Evolutionary conservation across 306 rosid species (phyloP).

Genomic region (Cicer chorassanicum): DNA sequence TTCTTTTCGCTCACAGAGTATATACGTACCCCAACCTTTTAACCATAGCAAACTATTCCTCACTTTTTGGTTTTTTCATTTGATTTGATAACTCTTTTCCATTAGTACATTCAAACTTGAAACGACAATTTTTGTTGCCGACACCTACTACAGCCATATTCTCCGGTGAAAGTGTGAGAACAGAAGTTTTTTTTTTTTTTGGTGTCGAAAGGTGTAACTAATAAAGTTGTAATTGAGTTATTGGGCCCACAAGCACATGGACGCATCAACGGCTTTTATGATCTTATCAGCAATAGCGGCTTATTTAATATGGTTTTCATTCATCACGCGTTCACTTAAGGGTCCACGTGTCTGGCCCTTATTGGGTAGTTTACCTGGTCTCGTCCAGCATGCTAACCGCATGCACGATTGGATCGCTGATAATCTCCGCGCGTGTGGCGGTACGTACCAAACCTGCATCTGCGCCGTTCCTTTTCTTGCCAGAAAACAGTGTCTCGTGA

Average conservation of each 20-base stretch:
- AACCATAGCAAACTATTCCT: no score
- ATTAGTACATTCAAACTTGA: not conserved
- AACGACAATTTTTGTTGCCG: not conserved
- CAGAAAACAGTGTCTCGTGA: conserved; percentile 69
- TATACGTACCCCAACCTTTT: no score
- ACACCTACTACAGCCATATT: not conserved
- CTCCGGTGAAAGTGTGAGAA: not conserved
- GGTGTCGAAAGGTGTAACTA: not conserved
- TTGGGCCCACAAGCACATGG: conserved; percentile 60
- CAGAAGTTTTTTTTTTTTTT: not conserved
- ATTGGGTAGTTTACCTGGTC: conserved; percentile 82
- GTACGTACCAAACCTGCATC: conserved; percentile 92
- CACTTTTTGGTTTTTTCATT: no score
- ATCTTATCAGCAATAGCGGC: conserved; percentile 59
- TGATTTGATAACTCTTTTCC: no score
- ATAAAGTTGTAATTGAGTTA: not conserved
- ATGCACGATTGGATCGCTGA: conserved; percentile 96
- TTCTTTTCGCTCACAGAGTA: not conserved
- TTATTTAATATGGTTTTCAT: conserved; percentile 71
- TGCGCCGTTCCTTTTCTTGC: conserved; percentile 74
- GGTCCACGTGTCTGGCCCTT: conserved; percentile 98
- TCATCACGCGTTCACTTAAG: conserved; percentile 52
- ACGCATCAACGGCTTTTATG: conserved; percentile 54
- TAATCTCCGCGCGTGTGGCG: conserved; percentile 74
- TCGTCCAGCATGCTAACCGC: conserved; percentile 63